Base-by-base conservation (phyloP, 2,329 filamentous ascomycete genomes). In the Huntiella moniliformis region DNA sequence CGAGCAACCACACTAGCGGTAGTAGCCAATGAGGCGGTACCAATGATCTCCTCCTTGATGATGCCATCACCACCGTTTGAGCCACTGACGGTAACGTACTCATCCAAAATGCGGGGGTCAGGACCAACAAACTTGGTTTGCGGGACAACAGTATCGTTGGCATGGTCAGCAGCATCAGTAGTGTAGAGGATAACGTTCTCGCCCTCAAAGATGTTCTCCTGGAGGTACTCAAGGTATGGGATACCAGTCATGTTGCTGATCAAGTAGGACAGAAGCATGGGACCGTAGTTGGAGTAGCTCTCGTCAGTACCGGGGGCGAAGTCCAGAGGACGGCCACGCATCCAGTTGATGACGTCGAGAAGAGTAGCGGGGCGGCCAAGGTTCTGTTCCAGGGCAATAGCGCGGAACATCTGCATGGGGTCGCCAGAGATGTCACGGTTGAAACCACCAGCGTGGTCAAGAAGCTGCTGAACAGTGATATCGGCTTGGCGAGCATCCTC, bases 221-320 rank as follows among this genome's bases (percentile, higher is more conserved):
- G 18, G 1, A 51, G 45, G n/a, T 48, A 52, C 3, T 46, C 41
- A 15, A 48, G 42, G 22, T 48, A 53, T 1, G 44, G 44, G 3
- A 38, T 40, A 1, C 31, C 38, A 7, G 51, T 50, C 13, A 52
- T 28, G 43, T 53, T 47, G 34, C 34, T 37, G 3, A 53, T 43
- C 35, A 53, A 35, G 46, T 52, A 51, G 42, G 45, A 42, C 16
- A 64, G 42, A n/a, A 48, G 38, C 43, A 49, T 45, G 38, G 44
- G 38, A 11, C 43, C 44, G 32, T 53, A 52, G 37, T 53, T 53
- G 6, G 50, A 51, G 45, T 52, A 52, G n/a, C 28, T 16, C 10
- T 28, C 31, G 3, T 40, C 13, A 4, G 36, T 11, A 1, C 45
- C 45, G 0, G 50, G 50, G 8, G 32, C 39, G 34, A 44, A 52